Evolutionary conservation across 176 grass and related monocot genomes (phyloP).

Genomic region (Raddia guianensis): DNA sequence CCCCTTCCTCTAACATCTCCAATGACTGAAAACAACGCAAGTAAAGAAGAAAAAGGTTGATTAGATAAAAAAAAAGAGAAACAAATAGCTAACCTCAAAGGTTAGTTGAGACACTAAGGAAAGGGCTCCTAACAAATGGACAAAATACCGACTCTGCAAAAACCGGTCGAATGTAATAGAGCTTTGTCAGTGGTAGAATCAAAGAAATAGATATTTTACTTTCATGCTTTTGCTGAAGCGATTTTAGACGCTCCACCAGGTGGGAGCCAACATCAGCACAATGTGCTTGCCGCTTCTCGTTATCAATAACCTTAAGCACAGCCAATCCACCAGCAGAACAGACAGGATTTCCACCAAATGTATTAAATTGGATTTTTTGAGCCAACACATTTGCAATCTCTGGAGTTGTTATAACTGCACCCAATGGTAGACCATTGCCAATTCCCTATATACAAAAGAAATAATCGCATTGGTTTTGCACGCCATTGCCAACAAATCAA

Average conservation of each 20-base stretch:
- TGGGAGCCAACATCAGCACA: constrained; percentile 80
- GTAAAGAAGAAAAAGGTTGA: background rate
- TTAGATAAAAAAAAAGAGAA: background rate
- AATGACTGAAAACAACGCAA: constrained; percentile 63
- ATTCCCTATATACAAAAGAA: constrained; percentile 63
- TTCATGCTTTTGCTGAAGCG: constrained; percentile 92
- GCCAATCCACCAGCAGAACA: constrained; percentile 91
- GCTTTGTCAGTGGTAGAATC: background rate
- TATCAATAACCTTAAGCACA: constrained; percentile 92
- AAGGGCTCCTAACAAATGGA: no score
- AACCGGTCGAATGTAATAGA: background rate
- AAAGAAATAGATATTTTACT: constrained; percentile 47
- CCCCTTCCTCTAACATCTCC: constrained; percentile 97
- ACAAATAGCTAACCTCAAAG: background rate
- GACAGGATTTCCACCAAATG: constrained; percentile 94
- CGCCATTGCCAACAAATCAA: background rate
- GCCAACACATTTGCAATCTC: constrained; percentile 84
- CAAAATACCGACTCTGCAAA: no score
- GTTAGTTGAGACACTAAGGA: no score
- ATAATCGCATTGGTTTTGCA: background rate
- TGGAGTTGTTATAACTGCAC: constrained; percentile 90
- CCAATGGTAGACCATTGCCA: constrained; percentile 89
- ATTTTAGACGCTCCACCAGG: constrained; percentile 75
- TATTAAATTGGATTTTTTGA: constrained; percentile 95
- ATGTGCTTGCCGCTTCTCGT: constrained; percentile 83